Evolutionary conservation across 2,329 filamentous ascomycete genomes (phyloP).

Genomic region (Septoria linicola): DNA sequence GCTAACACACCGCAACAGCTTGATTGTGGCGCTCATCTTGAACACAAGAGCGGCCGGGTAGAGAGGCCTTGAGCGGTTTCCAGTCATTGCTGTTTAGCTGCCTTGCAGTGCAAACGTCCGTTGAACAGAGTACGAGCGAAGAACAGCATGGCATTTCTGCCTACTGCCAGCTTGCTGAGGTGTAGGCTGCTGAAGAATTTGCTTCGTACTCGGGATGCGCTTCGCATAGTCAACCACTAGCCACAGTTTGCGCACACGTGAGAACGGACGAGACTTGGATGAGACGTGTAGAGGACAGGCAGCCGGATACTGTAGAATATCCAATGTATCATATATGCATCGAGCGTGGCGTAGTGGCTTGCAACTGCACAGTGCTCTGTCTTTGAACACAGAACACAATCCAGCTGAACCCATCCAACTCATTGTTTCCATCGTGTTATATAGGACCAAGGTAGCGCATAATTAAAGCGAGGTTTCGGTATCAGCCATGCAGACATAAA

Average conservation of each 20-base stretch:
- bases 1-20: conserved; percentile 49
- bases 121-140: not conserved
- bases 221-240: conserved; percentile 5
- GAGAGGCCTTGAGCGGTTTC: not conserved
- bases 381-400: not conserved
- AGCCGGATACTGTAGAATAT: conserved; percentile 6
- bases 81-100: not conserved
- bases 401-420: too few relatives aligned
- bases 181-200: conserved; percentile 8
- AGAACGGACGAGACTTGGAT: not conserved
- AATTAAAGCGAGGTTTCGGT: too few relatives aligned
- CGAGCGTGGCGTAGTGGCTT: conserved; percentile 4
- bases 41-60: conserved; percentile 60
- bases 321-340: not conserved
- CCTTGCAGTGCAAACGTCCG: not conserved
- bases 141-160: conserved; percentile 5
- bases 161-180: conserved; percentile 5
- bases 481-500: too few relatives aligned
- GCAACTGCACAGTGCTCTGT: not conserved
- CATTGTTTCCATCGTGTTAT: too few relatives aligned
- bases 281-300: conserved; percentile 4
- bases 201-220: conserved; percentile 4
- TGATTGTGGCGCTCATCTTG: conserved; percentile 90
- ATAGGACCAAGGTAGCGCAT: too few relatives aligned
- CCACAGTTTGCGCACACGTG: conserved; percentile 10